Base-by-base conservation (phyloP, 2,329 filamentous ascomycete species). In the Dactylellina cionopaga region DNA sequence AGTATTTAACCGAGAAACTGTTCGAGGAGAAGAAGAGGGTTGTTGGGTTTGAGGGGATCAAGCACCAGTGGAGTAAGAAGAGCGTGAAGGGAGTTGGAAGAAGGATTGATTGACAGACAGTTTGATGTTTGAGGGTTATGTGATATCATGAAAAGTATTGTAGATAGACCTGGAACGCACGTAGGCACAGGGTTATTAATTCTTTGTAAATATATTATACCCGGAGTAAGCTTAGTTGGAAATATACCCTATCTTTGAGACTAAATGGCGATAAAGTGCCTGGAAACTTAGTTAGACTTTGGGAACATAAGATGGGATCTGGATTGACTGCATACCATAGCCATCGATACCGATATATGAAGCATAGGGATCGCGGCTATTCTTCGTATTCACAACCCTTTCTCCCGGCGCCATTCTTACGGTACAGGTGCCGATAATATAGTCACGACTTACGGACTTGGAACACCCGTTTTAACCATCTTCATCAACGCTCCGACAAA, bases 21-120 rank as follows among this genome's bases (percentile, higher is more conserved):
- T 90, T 83, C 75, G 83, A 86, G 51, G 88, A 90, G 83, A 88
- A 87, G 79, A 80, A 83, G 71, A 82, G 87, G 51, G 78, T 72
- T 35, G 54, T 60, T 75, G 51, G 78, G 75, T 7, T 80, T 80
- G 59, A 76, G 75, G 46, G 51, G 15, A 78, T 79, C 75, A 75
- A 72, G 54, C 83, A 85, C 76, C 82, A 84, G 75, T 85, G 83
- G 83, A 82, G 80, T 75, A 82, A 80, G 80, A 80, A 78, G 75
- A 68, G 58, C 15, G 41, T 63, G 9, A 11, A 13, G 17, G 41
- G 29, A 29, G 47, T 15, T 19, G 37, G 25, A 2, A 33, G 37
- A n/a, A 31, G 22, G 17, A 31, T 49, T 29, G 19, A 22, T 25
- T 4, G 15, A 39, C 31, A 41, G 25, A 39, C 31, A 41, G 25